Evolutionary conservation across 345 rosid species (phyloP).

Genomic region (Citrus australasica): DNA sequence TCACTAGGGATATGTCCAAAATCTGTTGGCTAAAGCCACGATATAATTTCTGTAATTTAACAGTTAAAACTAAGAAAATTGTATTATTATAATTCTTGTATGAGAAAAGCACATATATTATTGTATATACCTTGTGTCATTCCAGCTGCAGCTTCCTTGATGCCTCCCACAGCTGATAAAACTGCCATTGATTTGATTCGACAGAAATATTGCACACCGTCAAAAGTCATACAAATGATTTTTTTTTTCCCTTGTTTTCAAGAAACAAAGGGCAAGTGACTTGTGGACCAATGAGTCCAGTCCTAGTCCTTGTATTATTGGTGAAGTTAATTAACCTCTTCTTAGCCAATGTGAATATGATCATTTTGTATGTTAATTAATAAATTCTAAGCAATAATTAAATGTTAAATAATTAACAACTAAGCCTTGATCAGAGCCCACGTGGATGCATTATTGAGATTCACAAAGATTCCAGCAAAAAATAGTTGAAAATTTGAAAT

Average conservation of each 20-base stretch:
- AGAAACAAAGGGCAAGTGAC: background rate
- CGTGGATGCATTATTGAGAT: background rate
- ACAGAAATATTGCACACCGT: background rate
- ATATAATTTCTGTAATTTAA: background rate
- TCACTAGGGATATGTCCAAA: background rate
- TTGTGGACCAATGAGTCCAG: background rate
- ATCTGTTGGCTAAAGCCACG: background rate
- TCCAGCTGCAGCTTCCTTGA: conserved; percentile 31
- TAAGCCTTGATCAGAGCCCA: background rate
- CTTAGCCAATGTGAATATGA: no score
- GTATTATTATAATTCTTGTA: background rate
- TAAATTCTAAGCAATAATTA: background rate
- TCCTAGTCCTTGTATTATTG: background rate
- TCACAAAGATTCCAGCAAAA: background rate
- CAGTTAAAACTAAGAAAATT: background rate
- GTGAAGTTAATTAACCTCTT: background rate
- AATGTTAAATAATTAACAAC: background rate
- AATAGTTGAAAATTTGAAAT: background rate
- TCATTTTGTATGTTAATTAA: no score
- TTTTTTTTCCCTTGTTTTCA: no score
- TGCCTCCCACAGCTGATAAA: conserved; percentile 52
- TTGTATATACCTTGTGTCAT: conserved; percentile 36
- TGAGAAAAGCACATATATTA: background rate
- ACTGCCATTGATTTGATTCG: conserved; percentile 23
- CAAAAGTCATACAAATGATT: background rate